phyloP scores from a whole-genome alignment of 768 basidiomycete species.

The Termitomyces sp. region DNA sequence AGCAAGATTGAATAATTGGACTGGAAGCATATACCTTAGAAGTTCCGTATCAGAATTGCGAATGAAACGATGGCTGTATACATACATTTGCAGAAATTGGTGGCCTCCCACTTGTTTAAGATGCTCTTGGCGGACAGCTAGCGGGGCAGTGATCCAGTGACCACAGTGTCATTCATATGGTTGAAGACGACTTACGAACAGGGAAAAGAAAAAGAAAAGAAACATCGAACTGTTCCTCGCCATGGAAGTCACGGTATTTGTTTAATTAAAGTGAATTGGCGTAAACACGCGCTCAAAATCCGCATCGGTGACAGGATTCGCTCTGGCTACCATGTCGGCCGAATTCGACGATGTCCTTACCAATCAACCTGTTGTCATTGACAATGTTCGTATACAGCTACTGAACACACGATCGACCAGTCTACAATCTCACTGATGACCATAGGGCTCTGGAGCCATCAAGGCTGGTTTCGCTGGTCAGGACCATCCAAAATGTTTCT shows the following conservation, averaged over 20 bases:
- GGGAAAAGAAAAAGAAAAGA: constrained; percentile 12
- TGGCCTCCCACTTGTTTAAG: constrained; percentile 81
- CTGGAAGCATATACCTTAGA: constrained; percentile 83
- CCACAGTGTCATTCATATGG: neutral
- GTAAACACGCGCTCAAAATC: constrained; percentile 3
- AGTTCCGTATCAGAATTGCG: neutral
- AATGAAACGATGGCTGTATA: neutral
- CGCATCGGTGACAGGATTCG: constrained; percentile 8
- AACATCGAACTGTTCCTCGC: constrained; percentile 2
- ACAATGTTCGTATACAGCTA: constrained; percentile 66
- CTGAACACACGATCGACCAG: constrained; percentile 10
- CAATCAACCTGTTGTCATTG: constrained; percentile 98
- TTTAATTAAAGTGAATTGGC: neutral
- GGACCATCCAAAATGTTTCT: constrained; percentile 99
- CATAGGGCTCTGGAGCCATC: constrained; percentile 93
- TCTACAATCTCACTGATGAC: constrained; percentile 16
- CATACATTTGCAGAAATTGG: constrained; percentile 86
- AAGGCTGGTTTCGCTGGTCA: constrained; percentile 99
- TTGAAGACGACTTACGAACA: constrained; percentile 16
- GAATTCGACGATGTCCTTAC: constrained; percentile 93
- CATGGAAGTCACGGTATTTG: constrained; percentile 6
- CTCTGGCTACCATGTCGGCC: constrained; percentile 52
- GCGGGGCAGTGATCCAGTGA: neutral
- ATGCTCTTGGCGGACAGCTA: constrained; percentile 31
- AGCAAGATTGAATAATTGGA: constrained; percentile 83